Evolutionary conservation across 306 rosid species (phyloP), one percentile per base, ranked within the genome.

Genomic region (Quercus cerris): DNA sequence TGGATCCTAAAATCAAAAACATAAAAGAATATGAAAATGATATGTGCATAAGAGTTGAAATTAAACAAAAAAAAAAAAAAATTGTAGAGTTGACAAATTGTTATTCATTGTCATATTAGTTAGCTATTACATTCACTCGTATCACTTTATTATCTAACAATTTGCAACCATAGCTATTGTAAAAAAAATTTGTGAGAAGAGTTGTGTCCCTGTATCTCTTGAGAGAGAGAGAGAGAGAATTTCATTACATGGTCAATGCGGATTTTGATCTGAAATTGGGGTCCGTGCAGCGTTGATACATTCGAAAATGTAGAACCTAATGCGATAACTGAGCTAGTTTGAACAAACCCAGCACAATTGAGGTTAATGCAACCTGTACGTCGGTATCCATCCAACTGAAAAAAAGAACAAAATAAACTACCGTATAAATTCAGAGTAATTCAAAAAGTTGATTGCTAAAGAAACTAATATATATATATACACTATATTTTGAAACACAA

Each of bases 331-430:
- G 77, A 79, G 75, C 80, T 78, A 8, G 88, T 83, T 28, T 88
- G 92, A 61, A 91, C 80, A 75, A 93, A 93, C 19, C 98, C 54
- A 12, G 54, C 54, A 13, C 54, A 49, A 12, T 0, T 13, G 5
- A 12, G 54, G 54, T 49, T 49, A 84, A 91, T 86, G 83, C 98
- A 93, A 10, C 98, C 93, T 4, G 90, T 87, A 30, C 79, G 27
- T 30, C 61, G 70, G 79, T 93, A 90, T 3, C 90, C 73, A 55
- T 93, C 97, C 75, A 1, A 58, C 98, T 89, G 70, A 66, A 41
- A 64, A 27, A 12, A 46, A 46, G 17, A 25, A 71, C 22, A 41
- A 38, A 30, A 9, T 10, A 55, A 18, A 55, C 17, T 74, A 17
- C 2, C 3, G 19, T 35, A 76, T 23, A 18, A 7, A 31, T 5